Conservation (phyloP, 2,329 filamentous ascomycete species). For the Beauveria sp. region DNA sequence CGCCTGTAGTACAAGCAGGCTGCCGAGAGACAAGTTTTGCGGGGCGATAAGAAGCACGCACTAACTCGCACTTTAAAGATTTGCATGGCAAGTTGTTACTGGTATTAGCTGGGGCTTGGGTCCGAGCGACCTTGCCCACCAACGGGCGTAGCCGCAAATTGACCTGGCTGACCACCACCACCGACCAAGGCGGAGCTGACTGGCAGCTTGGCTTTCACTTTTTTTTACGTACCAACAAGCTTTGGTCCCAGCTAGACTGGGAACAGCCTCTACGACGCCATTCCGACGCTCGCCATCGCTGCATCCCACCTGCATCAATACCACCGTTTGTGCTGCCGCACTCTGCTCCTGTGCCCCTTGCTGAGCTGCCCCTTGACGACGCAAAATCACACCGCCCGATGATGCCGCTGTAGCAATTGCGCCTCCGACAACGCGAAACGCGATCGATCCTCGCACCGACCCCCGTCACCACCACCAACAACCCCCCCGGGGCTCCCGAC, state of each 20-base stretch:
- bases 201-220: background rate
- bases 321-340: background rate
- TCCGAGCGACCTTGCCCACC: background rate
- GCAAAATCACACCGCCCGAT: background rate
- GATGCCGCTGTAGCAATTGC: slow-evolving; percentile 9
- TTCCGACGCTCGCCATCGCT: background rate
- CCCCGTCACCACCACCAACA: background rate
- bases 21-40: background rate
- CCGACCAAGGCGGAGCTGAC: too few species aligned
- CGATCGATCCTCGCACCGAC: background rate
- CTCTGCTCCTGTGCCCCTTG: background rate
- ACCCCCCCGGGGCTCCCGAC: slow-evolving; percentile 2
- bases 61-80: background rate
- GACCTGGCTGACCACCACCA: slow-evolving; percentile 2
- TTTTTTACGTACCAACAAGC: slow-evolving; percentile 3
- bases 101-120: too few species aligned
- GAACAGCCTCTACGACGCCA: background rate
- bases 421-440: slow-evolving; percentile 3
- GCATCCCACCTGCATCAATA: slow-evolving; percentile 1
- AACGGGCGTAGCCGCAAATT: slow-evolving; percentile 4
- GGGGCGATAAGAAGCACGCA: background rate
- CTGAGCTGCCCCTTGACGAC: background rate
- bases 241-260: background rate
- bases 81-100: background rate
- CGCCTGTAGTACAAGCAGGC: background rate